Conservation (phyloP, 2,329 filamentous ascomycete genomes). For the Massarina eburnea region DNA sequence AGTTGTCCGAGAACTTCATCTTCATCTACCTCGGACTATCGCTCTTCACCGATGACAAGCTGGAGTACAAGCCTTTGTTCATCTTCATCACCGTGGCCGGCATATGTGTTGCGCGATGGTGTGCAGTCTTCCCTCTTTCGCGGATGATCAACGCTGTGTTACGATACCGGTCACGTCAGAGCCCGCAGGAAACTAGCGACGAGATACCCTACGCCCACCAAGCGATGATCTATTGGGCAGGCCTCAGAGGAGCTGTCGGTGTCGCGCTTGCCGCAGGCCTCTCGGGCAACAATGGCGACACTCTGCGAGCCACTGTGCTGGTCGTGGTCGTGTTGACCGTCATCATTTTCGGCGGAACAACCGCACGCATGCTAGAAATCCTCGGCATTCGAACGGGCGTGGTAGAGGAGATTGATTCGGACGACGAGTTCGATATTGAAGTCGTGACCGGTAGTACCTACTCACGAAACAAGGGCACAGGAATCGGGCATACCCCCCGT, state of each 20-base stretch:
- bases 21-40: slow-evolving; percentile 98
- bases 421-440: slow-evolving; percentile 98
- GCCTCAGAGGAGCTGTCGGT: slow-evolving; percentile 90
- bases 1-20: slow-evolving; percentile 98
- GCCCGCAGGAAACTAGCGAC: slow-evolving; percentile 70
- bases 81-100: slow-evolving; percentile 91
- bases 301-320: slow-evolving; percentile 89
- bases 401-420: slow-evolving; percentile 93
- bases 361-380: slow-evolving; percentile 96
- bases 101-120: slow-evolving; percentile 89
- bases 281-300: slow-evolving; percentile 76
- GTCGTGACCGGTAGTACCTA: slow-evolving; percentile 67
- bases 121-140: slow-evolving; percentile 91
- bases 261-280: slow-evolving; percentile 91
- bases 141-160: slow-evolving; percentile 90
- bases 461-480: slow-evolving; percentile 75
- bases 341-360: slow-evolving; percentile 98
- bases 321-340: slow-evolving; percentile 97
- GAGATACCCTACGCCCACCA: slow-evolving; percentile 95
- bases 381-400: slow-evolving; percentile 95
- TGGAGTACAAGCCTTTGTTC: slow-evolving; percentile 91
- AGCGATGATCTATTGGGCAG: slow-evolving; percentile 99
- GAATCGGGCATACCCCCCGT: slow-evolving; percentile 75
- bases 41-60: slow-evolving; percentile 84
- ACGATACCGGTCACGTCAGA: slow-evolving; percentile 77